These are phyloP conservation scores for Cardamine chenopodiifolia DNA, from an alignment of 345 rosid genomes.

Conservation along the genomic window DNA sequence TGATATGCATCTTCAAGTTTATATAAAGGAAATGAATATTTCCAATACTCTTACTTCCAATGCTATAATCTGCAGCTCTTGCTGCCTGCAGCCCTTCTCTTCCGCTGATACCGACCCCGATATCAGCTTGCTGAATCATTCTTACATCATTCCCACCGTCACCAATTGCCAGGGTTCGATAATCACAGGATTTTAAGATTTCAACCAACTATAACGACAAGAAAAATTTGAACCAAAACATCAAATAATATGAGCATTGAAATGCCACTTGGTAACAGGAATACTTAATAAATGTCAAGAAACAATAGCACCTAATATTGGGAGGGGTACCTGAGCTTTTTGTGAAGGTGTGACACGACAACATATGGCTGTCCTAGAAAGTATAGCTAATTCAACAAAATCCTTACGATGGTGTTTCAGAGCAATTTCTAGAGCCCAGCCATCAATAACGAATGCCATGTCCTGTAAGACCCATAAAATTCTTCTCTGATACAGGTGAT, in stretches of 20 bases:
- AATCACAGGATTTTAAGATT: slow-evolving; percentile 88
- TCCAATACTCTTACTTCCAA: slow-evolving; percentile 69
- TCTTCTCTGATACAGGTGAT: neutral
- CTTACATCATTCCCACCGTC: slow-evolving; percentile 99
- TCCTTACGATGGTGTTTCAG: slow-evolving; percentile 77
- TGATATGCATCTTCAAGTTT: neutral
- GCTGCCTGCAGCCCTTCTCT: slow-evolving; percentile 99
- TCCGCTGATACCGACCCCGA: slow-evolving; percentile 97
- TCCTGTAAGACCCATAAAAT: slow-evolving; percentile 52
- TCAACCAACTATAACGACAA: slow-evolving; percentile 73
- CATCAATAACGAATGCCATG: slow-evolving; percentile 95
- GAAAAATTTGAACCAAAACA: neutral
- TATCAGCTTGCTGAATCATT: slow-evolving; percentile 99
- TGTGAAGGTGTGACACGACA: slow-evolving; percentile 98
- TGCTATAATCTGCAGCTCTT: slow-evolving; percentile 97
- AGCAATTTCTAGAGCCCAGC: slow-evolving; percentile 98
- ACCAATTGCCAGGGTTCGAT: slow-evolving; percentile 94
- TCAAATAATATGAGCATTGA: slow-evolving; percentile 1
- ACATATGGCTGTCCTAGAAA: slow-evolving; percentile 97
- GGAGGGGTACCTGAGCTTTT: slow-evolving; percentile 79
- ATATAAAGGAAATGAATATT: neutral
- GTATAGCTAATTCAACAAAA: slow-evolving; percentile 90
- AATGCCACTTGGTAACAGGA: slow-evolving; percentile 8
- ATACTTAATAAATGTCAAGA: neutral
- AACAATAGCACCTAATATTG: neutral